Conservation (phyloP, 345 rosid species). For the Corymbia maculata region DNA sequence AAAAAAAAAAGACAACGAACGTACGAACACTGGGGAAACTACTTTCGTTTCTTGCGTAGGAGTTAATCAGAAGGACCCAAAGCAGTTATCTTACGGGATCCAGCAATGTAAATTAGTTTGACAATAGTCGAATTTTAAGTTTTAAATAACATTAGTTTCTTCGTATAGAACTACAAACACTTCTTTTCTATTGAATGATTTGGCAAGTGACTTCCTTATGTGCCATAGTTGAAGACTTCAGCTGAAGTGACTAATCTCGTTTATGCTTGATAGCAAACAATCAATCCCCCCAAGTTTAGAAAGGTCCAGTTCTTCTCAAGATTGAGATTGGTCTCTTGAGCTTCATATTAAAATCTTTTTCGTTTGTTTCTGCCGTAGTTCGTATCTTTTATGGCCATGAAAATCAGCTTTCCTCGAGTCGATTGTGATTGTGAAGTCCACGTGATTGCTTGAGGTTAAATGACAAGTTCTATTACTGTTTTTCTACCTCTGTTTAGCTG, state of each 20-base stretch:
- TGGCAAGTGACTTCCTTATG: background rate
- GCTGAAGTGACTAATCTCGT: background rate
- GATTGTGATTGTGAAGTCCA: background rate
- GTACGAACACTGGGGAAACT: background rate
- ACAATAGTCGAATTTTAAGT: background rate
- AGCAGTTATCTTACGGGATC: background rate
- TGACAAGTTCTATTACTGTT: background rate
- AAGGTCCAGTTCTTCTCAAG: background rate
- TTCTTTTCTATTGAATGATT: background rate
- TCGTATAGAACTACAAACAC: background rate
- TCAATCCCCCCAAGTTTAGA: background rate
- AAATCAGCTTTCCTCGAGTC: background rate
- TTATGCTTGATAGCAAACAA: background rate
- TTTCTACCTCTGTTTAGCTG: background rate
- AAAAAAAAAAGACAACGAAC: background rate
- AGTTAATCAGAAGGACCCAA: background rate
- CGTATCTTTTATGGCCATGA: background rate
- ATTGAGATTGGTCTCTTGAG: background rate
- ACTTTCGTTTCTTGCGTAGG: background rate
- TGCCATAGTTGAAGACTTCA: background rate
- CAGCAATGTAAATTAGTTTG: background rate
- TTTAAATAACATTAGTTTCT: no score
- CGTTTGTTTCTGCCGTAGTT: background rate
- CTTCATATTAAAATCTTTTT: background rate
- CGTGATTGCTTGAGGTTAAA: background rate